Evolutionary conservation across 2,329 filamentous ascomycete genomes (phyloP).

Genomic region (Paracorniculantispora psalliotae): DNA sequence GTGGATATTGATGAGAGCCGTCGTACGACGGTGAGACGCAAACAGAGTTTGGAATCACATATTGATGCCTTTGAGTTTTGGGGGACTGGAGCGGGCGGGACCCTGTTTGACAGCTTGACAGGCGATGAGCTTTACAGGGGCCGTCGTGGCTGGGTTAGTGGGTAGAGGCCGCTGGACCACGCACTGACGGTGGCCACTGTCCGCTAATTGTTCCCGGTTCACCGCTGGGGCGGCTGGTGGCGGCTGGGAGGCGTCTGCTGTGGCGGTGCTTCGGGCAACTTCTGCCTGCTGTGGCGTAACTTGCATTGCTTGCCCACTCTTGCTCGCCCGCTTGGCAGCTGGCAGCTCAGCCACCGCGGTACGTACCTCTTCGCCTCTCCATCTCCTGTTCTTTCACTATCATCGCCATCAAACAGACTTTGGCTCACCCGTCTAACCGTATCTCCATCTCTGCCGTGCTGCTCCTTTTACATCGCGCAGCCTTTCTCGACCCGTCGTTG

Average conservation of each 20-base stretch:
- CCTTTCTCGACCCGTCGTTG: no score
- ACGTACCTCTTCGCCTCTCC: neutral
- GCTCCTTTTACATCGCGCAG: neutral
- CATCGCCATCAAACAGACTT: neutral
- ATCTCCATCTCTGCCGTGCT: neutral
- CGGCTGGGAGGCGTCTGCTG: neutral
- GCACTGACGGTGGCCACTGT: neutral
- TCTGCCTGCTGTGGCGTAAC: neutral
- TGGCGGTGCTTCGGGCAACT: no score
- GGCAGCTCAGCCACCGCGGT: neutral
- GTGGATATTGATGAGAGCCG: neutral
- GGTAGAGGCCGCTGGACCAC: neutral
- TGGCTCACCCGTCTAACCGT: neutral
- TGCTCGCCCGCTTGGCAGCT: neutral
- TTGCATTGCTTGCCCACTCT: neutral
- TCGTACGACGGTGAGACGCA: neutral
- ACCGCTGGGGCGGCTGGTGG: neutral
- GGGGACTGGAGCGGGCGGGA: neutral
- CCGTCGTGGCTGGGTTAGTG: neutral
- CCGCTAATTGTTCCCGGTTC: neutral
- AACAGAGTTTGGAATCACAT: constrained; percentile 1
- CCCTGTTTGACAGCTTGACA: neutral
- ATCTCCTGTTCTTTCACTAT: neutral
- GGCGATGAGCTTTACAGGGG: neutral
- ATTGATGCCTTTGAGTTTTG: neutral